Base-by-base conservation (phyloP, 2,329 filamentous ascomycete genomes). In the Dendryphion nanum region DNA sequence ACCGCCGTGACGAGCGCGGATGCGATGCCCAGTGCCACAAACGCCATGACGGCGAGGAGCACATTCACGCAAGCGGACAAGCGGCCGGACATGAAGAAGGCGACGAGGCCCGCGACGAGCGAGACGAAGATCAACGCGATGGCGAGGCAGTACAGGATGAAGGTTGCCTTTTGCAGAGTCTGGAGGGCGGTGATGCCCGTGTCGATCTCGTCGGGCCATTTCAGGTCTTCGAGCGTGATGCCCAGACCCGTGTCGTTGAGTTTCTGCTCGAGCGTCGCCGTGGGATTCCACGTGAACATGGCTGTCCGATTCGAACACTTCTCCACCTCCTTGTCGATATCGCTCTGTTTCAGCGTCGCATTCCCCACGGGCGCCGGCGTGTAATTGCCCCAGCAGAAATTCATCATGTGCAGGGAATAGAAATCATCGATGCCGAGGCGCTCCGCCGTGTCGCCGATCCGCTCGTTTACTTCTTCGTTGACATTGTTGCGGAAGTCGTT, bases 1-100 rank as follows among this genome's bases (percentile, higher is more conserved):
- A 82, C 62, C 14, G 85, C 83, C 0, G 78, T 85, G 18, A 82
- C 78, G 17, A 90, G 83, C 50, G 88, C 88, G 15, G 85, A 90
- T 33, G 85, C 82, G 36, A 83, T 81, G 3, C 85, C 85, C 52
- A 85, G 75, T 10, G 81, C 66, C 5, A 79, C 28, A 44, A 81
- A 78, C 1, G 74, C 72, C n/a, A 79, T 51, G 29, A 69, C 53
- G 14, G 74, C 63, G 6, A 81, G 50, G 5, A 71, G 48, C 33
- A 76, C 64, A 50, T 81, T 79, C 31, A 74, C 48, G 15, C 73
- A 62, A 2, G 74, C 70, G n/a, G 70, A 63, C 15, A 76, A 49
- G 1, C 70, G 57, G 2, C 71, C 73, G 2, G 63, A 57, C 10
- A 63, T 44, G 46, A 79, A 68, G 36, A 78, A 42, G 2, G 69